Conservation (phyloP, 2,329 filamentous ascomycete species). For the Trichophyton equinum region DNA sequence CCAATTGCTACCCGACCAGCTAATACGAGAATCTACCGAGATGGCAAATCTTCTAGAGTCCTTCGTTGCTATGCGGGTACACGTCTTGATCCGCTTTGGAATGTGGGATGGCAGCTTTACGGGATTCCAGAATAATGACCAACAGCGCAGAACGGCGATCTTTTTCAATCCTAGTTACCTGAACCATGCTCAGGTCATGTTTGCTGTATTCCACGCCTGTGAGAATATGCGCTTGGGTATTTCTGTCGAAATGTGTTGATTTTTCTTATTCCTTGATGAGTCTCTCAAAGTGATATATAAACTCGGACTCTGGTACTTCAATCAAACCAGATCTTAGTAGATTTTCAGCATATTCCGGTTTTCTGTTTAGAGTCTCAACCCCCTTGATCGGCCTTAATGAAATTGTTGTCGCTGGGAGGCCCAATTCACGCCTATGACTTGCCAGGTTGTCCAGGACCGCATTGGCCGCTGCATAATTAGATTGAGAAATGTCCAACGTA, state of each 20-base stretch:
- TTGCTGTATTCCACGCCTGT: not conserved
- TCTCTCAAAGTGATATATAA: not conserved
- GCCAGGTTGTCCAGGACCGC: slow-evolving; percentile 19
- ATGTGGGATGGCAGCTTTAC: too few species aligned
- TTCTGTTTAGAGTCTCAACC: not conserved
- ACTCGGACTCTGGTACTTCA: not conserved
- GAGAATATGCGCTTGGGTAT: not conserved
- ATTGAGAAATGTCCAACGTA: slow-evolving; percentile 9
- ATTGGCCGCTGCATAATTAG: slow-evolving; percentile 12
- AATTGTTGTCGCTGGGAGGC: not conserved
- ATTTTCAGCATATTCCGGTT: not conserved
- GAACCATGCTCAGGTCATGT: not conserved
- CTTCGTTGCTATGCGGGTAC: too few species aligned
- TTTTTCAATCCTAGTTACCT: not conserved
- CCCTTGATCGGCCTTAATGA: not conserved
- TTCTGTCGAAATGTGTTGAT: not conserved
- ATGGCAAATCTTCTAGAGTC: too few species aligned
- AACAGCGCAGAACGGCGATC: not conserved
- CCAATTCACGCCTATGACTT: not conserved
- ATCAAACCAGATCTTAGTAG: not conserved
- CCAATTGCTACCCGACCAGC: too few species aligned
- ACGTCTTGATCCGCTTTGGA: too few species aligned
- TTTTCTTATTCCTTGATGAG: not conserved
- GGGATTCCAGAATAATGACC: not conserved
- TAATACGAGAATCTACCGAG: too few species aligned